Conservation (phyloP, 129 eudicot genomes). For the Smallanthus sonchifolius region DNA sequence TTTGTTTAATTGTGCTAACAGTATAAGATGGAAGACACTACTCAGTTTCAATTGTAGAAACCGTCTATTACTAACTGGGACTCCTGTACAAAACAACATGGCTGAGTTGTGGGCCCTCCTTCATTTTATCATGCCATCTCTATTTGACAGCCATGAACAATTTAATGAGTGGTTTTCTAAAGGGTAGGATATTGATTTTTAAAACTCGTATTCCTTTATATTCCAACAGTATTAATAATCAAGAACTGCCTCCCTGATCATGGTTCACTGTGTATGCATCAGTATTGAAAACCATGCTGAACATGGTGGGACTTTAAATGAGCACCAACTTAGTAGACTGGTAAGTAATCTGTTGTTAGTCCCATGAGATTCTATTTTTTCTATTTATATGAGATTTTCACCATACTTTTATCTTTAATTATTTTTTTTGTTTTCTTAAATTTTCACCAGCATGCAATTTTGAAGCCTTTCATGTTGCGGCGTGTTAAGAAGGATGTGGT, state of each 20-base stretch:
- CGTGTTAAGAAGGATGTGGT: conserved; percentile 94
- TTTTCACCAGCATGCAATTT: conserved; percentile 83
- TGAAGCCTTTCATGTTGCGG: conserved; percentile 98
- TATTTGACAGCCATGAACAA: conserved; percentile 96
- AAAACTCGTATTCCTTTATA: background rate
- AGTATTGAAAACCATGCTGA: conserved; percentile 99
- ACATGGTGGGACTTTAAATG: conserved; percentile 97
- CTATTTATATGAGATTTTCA: background rate
- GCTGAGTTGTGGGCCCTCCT: conserved; percentile 99
- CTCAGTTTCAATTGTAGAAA: conserved; percentile 97
- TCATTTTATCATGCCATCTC: conserved; percentile 97
- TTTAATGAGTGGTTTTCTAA: conserved; percentile 98
- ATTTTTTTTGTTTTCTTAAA: background rate
- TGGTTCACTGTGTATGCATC: conserved; percentile 23
- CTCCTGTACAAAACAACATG: conserved; percentile 98
- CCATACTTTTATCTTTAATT: background rate
- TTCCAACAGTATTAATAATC: background rate
- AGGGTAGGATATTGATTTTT: conserved; percentile 57
- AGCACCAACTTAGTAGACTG: conserved; percentile 97
- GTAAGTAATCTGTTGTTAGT: conserved; percentile 37
- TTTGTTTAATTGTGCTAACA: conserved; percentile 40
- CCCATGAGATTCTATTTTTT: background rate
- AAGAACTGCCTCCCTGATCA: conserved; percentile 6
- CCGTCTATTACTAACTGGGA: conserved; percentile 96
- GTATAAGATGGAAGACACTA: conserved; percentile 98